Conservation (phyloP, 768 basidiomycete species). For the Hygrophorus pudorinus region DNA sequence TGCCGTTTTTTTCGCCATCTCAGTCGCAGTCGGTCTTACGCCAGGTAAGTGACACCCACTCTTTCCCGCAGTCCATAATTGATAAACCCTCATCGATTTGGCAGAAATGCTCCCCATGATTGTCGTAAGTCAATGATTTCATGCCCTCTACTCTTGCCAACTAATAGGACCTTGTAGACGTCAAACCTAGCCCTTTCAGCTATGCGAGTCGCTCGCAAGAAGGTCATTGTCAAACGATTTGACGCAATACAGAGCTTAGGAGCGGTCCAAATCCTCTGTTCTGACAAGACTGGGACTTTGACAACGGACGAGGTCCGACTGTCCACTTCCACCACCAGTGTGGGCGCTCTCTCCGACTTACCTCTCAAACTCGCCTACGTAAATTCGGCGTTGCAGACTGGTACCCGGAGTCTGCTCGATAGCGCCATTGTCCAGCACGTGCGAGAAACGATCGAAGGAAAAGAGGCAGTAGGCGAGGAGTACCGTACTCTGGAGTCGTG, state of each 20-base stretch:
- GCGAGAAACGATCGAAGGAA: slow-evolving; percentile 2
- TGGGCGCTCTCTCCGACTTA: slow-evolving; percentile 13
- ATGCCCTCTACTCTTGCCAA: not conserved
- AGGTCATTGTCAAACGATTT: slow-evolving; percentile 53
- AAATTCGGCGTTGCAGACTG: slow-evolving; percentile 23
- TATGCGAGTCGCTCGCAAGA: slow-evolving; percentile 87
- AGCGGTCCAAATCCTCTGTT: slow-evolving; percentile 44
- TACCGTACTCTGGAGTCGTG: slow-evolving; percentile 12
- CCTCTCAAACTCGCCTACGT: slow-evolving; percentile 20
- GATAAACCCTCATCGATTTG: not conserved
- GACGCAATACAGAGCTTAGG: slow-evolving; percentile 57
- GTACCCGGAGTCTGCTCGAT: slow-evolving; percentile 26
- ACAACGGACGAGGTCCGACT: slow-evolving; percentile 16
- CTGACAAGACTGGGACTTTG: slow-evolving; percentile 59
- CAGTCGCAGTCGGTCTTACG: slow-evolving; percentile 1
- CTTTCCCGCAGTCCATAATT: not conserved
- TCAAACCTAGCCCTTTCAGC: slow-evolving; percentile 93
- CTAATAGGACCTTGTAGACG: not conserved
- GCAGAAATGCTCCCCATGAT: slow-evolving; percentile 4
- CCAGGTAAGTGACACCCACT: not conserved
- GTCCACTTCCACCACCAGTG: slow-evolving; percentile 13
- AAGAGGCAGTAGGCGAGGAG: slow-evolving; percentile 7
- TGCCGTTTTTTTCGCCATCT: not conserved
- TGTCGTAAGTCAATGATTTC: slow-evolving; percentile 1
- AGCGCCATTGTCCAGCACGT: slow-evolving; percentile 20